Evolutionary conservation across 805 yeast species (phyloP).

Genomic region (Wickerhamiella lipophila): DNA sequence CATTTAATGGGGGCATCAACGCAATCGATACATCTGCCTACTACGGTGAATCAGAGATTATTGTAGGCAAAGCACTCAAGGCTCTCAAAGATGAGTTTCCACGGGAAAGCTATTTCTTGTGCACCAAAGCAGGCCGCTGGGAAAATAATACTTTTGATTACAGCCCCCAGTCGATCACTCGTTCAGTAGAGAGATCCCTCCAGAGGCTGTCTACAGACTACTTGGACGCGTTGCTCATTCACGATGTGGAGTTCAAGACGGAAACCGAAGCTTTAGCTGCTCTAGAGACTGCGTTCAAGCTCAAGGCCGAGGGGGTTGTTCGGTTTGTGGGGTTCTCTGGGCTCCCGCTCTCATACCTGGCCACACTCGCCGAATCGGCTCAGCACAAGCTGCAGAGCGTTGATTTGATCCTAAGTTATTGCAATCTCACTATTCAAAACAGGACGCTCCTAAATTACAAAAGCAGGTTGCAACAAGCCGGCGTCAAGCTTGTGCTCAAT

Average conservation of each 20-base stretch:
- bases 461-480: conserved; percentile 39
- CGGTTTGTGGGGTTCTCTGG: conserved; percentile 70
- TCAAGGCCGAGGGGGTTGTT: conserved; percentile 53
- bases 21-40: conserved; percentile 90
- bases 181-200: conserved; percentile 56
- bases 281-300: conserved; percentile 40
- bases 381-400: conserved; percentile 37
- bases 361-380: conserved; percentile 22
- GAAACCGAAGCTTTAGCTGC: conserved; percentile 48
- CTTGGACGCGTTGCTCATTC: conserved; percentile 72
- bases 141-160: conserved; percentile 62
- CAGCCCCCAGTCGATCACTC: conserved; percentile 44
- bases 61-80: conserved; percentile 56
- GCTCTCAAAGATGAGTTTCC: conserved; percentile 31
- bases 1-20: conserved; percentile 53
- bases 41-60: conserved; percentile 74
- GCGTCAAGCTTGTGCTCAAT: conserved; percentile 49
- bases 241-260: conserved; percentile 74
- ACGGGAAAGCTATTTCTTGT: conserved; percentile 53
- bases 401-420: conserved; percentile 68
- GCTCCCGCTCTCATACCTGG: conserved; percentile 64
- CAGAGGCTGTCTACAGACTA: conserved; percentile 52
- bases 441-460: conserved; percentile 37
- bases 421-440: conserved; percentile 75
- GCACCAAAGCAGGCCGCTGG: conserved; percentile 80